Evolutionary conservation across 306 rosid species (phyloP).

Genomic region (Aeschynomene evenia): DNA sequence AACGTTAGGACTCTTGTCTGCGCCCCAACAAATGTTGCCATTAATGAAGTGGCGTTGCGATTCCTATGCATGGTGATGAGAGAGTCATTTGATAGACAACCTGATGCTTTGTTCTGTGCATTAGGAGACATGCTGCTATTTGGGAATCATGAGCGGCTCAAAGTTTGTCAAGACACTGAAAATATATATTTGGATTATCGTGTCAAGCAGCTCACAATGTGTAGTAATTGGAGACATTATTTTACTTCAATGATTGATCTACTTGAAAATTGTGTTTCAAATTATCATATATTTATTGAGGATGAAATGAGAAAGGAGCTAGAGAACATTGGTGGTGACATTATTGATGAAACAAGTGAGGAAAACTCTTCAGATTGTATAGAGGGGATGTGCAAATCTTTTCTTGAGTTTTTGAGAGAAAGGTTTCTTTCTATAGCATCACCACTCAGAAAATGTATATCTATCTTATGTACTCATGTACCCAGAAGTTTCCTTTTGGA

Average conservation of each 20-base stretch:
- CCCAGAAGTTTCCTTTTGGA: constrained; percentile 27
- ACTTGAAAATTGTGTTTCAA: constrained; percentile 46
- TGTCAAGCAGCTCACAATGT: constrained; percentile 30
- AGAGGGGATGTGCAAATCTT: constrained; percentile 28
- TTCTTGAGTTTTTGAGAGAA: constrained; percentile 45
- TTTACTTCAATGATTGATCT: constrained; percentile 42
- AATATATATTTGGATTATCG: constrained; percentile 55
- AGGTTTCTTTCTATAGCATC: constrained; percentile 10
- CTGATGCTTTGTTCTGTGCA: constrained; percentile 27
- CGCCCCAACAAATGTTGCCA: constrained; percentile 70
- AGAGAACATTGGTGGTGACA: not conserved
- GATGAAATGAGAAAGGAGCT: constrained; percentile 10
- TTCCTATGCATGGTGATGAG: constrained; percentile 41
- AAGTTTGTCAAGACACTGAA: constrained; percentile 37
- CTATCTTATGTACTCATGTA: constrained; percentile 47
- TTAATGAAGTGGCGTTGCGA: constrained; percentile 46
- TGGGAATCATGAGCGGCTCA: constrained; percentile 53
- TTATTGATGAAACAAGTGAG: not conserved
- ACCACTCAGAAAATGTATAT: constrained; percentile 33
- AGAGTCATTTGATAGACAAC: constrained; percentile 1
- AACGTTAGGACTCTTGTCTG: constrained; percentile 50
- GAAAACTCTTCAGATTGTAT: not conserved
- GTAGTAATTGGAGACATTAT: constrained; percentile 43
- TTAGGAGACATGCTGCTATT: constrained; percentile 52
- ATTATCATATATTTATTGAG: constrained; percentile 33